Conservation (phyloP, 768 basidiomycete species). For the Phanerochaete sordida region DNA sequence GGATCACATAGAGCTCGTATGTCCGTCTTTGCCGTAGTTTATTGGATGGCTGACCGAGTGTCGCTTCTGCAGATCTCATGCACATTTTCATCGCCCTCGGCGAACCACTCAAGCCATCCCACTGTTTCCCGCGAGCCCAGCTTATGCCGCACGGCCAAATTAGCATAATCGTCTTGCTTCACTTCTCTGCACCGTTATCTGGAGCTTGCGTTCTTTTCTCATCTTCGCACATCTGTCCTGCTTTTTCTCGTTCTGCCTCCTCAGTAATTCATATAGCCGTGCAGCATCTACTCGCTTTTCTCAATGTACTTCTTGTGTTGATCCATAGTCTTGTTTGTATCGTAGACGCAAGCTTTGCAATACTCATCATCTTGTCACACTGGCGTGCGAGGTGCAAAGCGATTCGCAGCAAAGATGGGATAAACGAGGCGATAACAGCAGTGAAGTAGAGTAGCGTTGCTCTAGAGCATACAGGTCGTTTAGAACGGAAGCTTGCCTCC, state of each 20-base stretch:
- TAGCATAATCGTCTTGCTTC: background rate
- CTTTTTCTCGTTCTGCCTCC: background rate
- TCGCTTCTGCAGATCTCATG: too few relatives aligned
- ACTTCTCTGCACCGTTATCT: background rate
- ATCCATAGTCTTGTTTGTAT: background rate
- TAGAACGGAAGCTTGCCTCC: constrained; percentile 14
- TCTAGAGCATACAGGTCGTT: too few relatives aligned
- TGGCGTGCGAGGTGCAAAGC: too few relatives aligned
- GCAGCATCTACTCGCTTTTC: background rate
- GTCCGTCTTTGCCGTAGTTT: background rate
- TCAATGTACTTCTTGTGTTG: background rate
- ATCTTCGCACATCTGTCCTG: background rate
- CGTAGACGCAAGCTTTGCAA: background rate
- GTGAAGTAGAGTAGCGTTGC: too few relatives aligned
- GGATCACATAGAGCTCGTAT: background rate
- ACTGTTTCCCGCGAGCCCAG: background rate
- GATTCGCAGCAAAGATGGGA: too few relatives aligned
- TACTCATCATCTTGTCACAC: background rate
- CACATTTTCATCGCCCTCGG: too few relatives aligned
- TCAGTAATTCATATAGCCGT: too few relatives aligned
- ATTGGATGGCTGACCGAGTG: background rate
- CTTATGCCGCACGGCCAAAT: background rate
- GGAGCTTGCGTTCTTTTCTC: background rate
- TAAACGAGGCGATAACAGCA: too few relatives aligned
- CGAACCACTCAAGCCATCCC: too few relatives aligned